These are phyloP conservation scores for Trichoderma brevicompactum DNA, from an alignment of 2,329 filamentous ascomycete species.

Conservation along the genomic window DNA sequence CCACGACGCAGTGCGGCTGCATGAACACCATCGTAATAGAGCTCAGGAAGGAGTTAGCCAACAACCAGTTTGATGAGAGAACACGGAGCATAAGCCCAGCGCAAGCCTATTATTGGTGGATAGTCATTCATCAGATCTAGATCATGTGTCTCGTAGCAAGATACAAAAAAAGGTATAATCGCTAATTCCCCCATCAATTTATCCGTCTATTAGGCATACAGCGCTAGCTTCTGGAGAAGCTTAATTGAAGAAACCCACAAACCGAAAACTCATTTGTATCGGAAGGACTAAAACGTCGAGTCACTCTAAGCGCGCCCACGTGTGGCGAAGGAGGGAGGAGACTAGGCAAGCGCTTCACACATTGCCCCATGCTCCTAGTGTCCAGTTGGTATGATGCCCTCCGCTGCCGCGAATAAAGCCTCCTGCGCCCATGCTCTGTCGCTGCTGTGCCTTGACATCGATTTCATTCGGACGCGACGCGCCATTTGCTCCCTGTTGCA, in stretches of 20 bases:
- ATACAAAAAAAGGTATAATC: background rate
- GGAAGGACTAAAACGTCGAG: background rate
- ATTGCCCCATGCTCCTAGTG: conserved; percentile 65
- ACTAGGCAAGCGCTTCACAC: conserved; percentile 37
- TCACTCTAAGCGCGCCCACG: background rate
- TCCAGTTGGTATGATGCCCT: conserved; percentile 58
- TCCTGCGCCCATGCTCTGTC: conserved; percentile 67
- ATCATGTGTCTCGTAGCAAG: background rate
- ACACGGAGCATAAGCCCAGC: background rate
- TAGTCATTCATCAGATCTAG: background rate
- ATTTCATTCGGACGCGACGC: conserved; percentile 64
- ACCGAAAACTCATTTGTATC: background rate
- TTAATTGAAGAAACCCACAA: background rate
- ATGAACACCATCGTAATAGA: background rate
- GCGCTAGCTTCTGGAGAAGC: background rate
- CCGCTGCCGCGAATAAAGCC: conserved; percentile 48
- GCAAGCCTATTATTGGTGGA: background rate
- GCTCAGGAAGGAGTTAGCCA: background rate
- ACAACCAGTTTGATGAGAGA: background rate
- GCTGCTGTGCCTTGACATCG: conserved; percentile 60
- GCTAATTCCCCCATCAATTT: background rate
- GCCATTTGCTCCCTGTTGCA: conserved; percentile 67
- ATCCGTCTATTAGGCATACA: background rate
- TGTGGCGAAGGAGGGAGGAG: no score
- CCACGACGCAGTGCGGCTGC: no score